Base-by-base conservation (phyloP, 1,284 basidiomycete genomes). In the Exsudoporus floridanus region DNA sequence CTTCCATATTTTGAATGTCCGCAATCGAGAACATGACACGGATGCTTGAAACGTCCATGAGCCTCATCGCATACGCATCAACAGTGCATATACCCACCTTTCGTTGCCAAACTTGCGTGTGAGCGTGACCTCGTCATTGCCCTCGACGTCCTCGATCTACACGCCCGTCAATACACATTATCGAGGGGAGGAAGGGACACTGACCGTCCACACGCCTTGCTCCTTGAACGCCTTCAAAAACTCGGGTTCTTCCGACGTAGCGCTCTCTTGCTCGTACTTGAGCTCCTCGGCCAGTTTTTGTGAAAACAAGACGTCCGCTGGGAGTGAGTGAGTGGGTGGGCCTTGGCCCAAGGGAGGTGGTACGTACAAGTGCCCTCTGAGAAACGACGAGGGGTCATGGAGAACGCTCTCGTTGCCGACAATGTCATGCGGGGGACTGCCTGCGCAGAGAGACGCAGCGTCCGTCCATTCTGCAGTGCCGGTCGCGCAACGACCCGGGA, bases 41-140 rank as follows among this genome's bases (percentile, higher is more conserved):
- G 66, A 94, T 81, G 59, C 89, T 91, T 16, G 42, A 25, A 16
- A 48, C 53, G n/a, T 53, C 31, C 12, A 30, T 19, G 18, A 49
- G 21, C 25, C 23, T 18, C 31, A 52, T 39, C 31, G 3, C 33
- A 18, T 23, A 27, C 35, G n/a, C 21, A n/a, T 50, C 35, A 6
- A 4, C 27, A 28, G 13, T 23, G 21, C 8, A 14, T 30, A 23
- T 42, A 78, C 88, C 53, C 62, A 94, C 92, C 76, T 82, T 75
- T 99, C 95, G 67, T 93, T 94, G 58, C 94, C 95, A 69, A 94
- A 98, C 61, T 86, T 86, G 57, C 95, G 84, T 30, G 76, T 78
- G 31, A 99, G 73, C 19, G 81, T 75, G 34, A 98, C 83, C 70
- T 98, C 95, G 71, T 98, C 95, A 42, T 83, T 81, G 31, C 88